Evolutionary conservation across 208 protist species (phyloP), one percentile per base, ranked within the genome.

Genomic region (Acanthamoeba culbertsoni): DNA sequence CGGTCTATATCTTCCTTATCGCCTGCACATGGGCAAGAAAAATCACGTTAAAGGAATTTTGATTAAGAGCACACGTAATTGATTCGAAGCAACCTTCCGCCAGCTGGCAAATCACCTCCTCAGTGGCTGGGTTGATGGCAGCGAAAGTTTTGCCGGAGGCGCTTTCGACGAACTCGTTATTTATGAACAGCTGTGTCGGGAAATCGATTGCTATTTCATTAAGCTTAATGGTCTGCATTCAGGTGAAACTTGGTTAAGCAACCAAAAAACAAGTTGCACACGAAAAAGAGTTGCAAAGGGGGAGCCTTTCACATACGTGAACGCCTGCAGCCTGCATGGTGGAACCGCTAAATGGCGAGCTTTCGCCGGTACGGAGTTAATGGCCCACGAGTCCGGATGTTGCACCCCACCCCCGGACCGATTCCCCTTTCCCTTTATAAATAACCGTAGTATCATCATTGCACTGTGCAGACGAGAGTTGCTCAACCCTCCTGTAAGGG

Each of bases 141-240:
- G 77, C 16, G 33, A 62, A 88, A 33, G 77, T 88, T 33, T 40
- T 62, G 51, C 77, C 77, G n/a, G 77, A 88, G 37, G 43, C 46
- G 51, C 48, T 62, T 20, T 55, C 48, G 3, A 88, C 77, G 26
- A 88, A 88, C 45, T 88, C 77, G 77, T 88, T 88, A 48, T 88
- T 88, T 42, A 88, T 88, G 77, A 88, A 88, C 48, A 88, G 42
- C 1, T 48, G 48, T 3, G 51, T 55, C 28, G 77, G 77, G 46
- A 62, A 88, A 40, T 7, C 48, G 33, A 79, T 79, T 40, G 10
- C 20, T 12, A 51, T 79, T 31, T 40, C 68, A 8, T 79, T 79
- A 2, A 79, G 68, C 40, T 33, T 79, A n/a, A 79, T 40, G 16
- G 68, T 79, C 68, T 79, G 68, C 40, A n/a, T n/a, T n/a, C n/a